Evolutionary conservation across 1,284 basidiomycete species (phyloP).

Genomic region (Ceratobasidium papillatum): DNA sequence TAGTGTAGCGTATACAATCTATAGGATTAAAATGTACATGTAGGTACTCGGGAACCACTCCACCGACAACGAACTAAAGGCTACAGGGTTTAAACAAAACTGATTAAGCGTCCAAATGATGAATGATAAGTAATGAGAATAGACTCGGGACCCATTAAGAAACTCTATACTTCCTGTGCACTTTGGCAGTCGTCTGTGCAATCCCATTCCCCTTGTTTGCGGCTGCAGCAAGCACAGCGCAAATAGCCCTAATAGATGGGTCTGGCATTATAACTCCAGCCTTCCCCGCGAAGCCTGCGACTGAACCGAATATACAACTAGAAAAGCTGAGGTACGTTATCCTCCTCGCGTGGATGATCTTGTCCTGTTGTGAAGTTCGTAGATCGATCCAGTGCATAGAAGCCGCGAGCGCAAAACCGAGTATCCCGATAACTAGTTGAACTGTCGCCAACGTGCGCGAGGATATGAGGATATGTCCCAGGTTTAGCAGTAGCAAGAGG

Average conservation of each 20-base stretch:
- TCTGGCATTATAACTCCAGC: not conserved
- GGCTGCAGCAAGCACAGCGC: not conserved
- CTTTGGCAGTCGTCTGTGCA: not conserved
- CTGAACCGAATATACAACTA: not conserved
- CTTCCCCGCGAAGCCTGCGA: not conserved
- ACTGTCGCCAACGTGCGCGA: not conserved
- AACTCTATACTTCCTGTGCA: not conserved
- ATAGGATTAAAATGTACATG: too few species aligned
- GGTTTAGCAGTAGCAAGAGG: not conserved
- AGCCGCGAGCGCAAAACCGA: not conserved
- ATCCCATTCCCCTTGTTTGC: conserved; percentile 9
- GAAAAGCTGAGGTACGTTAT: not conserved
- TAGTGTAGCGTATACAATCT: too few species aligned
- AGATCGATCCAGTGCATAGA: conserved; percentile 8
- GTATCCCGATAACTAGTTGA: not conserved
- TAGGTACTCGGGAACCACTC: too few species aligned
- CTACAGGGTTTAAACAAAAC: not conserved
- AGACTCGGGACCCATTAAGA: too few species aligned
- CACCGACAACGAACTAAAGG: not conserved
- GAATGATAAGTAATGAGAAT: not conserved
- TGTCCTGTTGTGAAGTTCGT: not conserved
- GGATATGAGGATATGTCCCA: not conserved
- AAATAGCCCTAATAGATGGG: not conserved
- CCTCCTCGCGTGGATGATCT: not conserved
- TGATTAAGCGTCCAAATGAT: not conserved